Percentiles rank a stretch among this genome's conserved stretches.
phyloP scores from a whole-genome alignment of 2,329 filamentous ascomycete genomes.

The Pseudogymnoascus sp. region DNA sequence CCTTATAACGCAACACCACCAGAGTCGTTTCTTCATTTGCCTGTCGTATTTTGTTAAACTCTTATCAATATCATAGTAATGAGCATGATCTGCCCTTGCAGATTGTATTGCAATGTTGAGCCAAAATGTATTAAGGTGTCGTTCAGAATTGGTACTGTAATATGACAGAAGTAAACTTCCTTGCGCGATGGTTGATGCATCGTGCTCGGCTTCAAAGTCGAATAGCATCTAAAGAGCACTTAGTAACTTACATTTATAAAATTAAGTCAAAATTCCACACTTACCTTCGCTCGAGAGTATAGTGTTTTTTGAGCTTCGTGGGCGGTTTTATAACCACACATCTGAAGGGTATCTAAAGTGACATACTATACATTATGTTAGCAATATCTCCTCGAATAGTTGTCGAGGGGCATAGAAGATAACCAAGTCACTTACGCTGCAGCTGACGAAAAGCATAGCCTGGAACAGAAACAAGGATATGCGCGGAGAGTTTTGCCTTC shows the following conservation, averaged over 20 bases:
- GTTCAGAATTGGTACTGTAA: slow-evolving; percentile 13
- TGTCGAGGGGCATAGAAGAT: neutral
- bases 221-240: neutral
- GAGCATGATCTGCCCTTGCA: neutral
- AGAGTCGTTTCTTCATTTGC: neutral
- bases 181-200: neutral
- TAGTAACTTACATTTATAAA: neutral
- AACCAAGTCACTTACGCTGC: neutral
- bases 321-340: neutral
- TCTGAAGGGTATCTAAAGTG: neutral
- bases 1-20: neutral
- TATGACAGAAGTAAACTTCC: slow-evolving; percentile 15
- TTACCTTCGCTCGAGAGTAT: neutral
- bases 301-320: neutral
- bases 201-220: neutral
- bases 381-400: neutral
- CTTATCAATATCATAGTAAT: neutral
- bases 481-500: neutral
- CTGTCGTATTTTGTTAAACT: neutral
- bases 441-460: neutral
- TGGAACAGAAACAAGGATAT: neutral
- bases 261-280: neutral
- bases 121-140: neutral
- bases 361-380: neutral
- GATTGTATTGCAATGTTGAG: neutral